Base-by-base conservation (phyloP, 192 early-diverging fungal genomes). In the Dissophora ornata region DNA sequence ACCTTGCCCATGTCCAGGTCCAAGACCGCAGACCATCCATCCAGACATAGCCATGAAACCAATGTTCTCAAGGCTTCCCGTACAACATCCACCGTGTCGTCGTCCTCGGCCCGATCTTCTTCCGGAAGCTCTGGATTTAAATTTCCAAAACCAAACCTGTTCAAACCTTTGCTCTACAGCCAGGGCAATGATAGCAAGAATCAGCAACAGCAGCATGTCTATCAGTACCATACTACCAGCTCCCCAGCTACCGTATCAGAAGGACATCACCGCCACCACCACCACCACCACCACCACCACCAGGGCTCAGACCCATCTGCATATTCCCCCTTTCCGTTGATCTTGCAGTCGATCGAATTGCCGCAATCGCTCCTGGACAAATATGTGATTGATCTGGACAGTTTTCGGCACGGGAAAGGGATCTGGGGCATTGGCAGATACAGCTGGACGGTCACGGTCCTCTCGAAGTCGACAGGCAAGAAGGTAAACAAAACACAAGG, bases 21-120 rank as follows among this genome's bases (percentile, higher is more conserved):
- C 47, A 52, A 49, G 15, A n/a, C 48, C 36, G 28, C 18, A 42
- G 21, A 26, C 7, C 9, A 28, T n/a, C n/a, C n/a, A 24, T 46
- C 33, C 25, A 55, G 40, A 40, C 41, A 34, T 10, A 50, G 56
- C 26, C 41, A 53, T 40, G 63, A 52, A 21, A 47, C 36, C 11
- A 54, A 56, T 19, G 18, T 24, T 16, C 6, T 13, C 6, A 67
- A 62, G 33, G 12, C 52, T 7, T 62, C 64, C 5, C 73, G 73
- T 25, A 47, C 63, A 7, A 62, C 65, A 0, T 77, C 73, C 10
- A 52, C 58, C 11, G 50, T 67, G 18, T 75, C 71, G 3, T 52
- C 57, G 16, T 55, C 63, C 28, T 77, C 73, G 73, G 73, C 63
- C 73, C 73, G 73, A 67, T 75, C 71, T 77, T 77, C 73, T 77